Evolutionary conservation across 2,329 filamentous ascomycete genomes (phyloP).

Genomic region (Daldinia sp.): DNA sequence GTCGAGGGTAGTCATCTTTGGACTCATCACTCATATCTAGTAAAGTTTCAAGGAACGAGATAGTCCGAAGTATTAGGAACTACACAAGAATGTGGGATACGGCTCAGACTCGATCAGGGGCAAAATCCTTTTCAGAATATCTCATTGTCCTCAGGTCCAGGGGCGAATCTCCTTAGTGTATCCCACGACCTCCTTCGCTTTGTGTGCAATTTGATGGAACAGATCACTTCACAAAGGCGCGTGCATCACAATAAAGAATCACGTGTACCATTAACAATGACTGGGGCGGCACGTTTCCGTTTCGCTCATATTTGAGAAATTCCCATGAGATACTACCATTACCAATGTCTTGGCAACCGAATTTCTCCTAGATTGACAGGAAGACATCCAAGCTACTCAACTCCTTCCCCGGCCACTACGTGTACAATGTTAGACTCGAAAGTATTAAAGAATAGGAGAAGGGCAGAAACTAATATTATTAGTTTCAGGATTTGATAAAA

Average conservation of each 20-base stretch:
- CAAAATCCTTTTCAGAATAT: conserved; percentile 27
- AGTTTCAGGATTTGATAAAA: conserved; percentile 4
- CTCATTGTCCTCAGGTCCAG: conserved; percentile 43
- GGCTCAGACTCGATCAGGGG: conserved; percentile 10
- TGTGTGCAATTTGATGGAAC: conserved; percentile 33
- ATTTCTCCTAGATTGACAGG: conserved; percentile 56
- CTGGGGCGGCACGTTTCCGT: conserved; percentile 19
- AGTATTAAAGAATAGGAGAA: not conserved
- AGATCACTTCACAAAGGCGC: conserved; percentile 25
- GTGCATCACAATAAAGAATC: conserved; percentile 28
- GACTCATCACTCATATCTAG: conserved; percentile 45
- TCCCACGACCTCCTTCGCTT: conserved; percentile 32
- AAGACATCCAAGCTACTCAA: conserved; percentile 70
- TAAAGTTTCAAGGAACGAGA: conserved; percentile 1
- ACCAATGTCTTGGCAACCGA: conserved; percentile 13
- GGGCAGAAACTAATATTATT: not conserved
- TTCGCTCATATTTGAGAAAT: conserved; percentile 18
- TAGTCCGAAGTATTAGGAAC: conserved; percentile 1
- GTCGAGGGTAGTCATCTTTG: conserved; percentile 30
- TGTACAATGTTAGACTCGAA: conserved; percentile 7
- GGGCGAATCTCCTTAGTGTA: conserved; percentile 17
- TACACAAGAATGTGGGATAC: conserved; percentile 8
- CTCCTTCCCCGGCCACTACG: conserved; percentile 61
- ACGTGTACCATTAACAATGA: conserved; percentile 26
- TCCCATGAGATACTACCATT: not conserved